phyloP scores from a whole-genome alignment of 1,139 yeast species.

The Protomyces lactucae-debilis region DNA sequence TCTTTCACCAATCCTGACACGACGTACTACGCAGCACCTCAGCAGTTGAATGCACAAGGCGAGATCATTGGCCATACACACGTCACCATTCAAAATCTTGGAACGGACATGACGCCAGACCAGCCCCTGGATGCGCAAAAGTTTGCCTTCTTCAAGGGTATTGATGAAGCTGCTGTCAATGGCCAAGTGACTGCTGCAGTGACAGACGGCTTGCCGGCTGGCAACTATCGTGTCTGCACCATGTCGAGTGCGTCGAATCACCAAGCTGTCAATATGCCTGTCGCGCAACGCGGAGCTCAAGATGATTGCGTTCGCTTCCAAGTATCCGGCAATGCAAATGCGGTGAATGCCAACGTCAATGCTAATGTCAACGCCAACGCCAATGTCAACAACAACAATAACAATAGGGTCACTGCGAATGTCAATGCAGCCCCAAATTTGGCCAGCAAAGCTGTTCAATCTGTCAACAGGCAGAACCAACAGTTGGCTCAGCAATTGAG shows the following conservation, averaged over 20 bases:
- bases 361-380: neutral
- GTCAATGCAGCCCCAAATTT: neutral
- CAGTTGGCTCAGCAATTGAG: neutral
- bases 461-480: neutral
- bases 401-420: neutral
- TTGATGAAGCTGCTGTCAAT: neutral
- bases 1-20: conserved; percentile 1
- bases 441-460: neutral
- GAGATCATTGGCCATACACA: conserved; percentile 24
- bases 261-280: neutral
- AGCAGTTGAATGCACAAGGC: neutral
- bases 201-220: neutral
- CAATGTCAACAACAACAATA: neutral
- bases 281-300: neutral
- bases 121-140: conserved; percentile 1
- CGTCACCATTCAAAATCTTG: conserved; percentile 3
- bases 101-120: neutral
- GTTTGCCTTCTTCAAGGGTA: conserved; percentile 8
- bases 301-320: neutral
- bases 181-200: neutral
- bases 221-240: conserved; percentile 4
- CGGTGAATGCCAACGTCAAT: neutral
- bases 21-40: conserved; percentile 3
- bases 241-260: conserved; percentile 4
- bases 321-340: neutral